phyloP scores from a whole-genome alignment of 371 early-diverging fungal genomes.

The Nematocida sp. region DNA sequence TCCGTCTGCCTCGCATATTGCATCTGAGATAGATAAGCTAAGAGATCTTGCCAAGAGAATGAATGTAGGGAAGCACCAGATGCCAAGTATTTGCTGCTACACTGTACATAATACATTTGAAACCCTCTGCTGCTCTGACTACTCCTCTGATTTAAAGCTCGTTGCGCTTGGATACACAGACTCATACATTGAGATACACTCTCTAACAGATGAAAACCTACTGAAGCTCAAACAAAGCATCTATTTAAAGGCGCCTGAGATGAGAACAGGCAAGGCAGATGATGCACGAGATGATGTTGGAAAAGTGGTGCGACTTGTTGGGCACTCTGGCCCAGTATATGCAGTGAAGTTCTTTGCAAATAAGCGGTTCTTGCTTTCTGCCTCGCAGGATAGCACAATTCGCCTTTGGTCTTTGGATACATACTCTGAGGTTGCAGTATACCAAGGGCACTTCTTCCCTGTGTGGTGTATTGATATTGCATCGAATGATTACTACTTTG shows the following conservation, averaged over 20 bases:
- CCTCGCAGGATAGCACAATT: constrained; percentile 89
- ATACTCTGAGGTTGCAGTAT: constrained; percentile 80
- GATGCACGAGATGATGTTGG: constrained; percentile 68
- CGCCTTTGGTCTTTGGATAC: constrained; percentile 91
- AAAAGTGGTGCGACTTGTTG: constrained; percentile 74
- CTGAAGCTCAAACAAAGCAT: constrained; percentile 66
- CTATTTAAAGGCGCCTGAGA: constrained; percentile 63
- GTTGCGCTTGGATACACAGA: constrained; percentile 70
- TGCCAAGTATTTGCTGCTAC: constrained; percentile 89
- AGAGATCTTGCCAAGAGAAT: constrained; percentile 80
- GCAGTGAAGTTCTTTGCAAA: constrained; percentile 82
- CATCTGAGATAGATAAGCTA: constrained; percentile 72
- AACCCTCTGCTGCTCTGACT: constrained; percentile 67
- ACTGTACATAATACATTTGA: constrained; percentile 92
- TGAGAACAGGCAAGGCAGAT: constrained; percentile 61
- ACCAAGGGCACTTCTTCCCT: constrained; percentile 93
- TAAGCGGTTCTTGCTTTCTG: constrained; percentile 80
- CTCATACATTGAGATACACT: constrained; percentile 69
- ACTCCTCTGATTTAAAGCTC: constrained; percentile 64
- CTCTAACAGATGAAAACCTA: constrained; percentile 67
- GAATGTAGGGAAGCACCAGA: constrained; percentile 74
- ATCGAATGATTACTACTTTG: constrained; percentile 87
- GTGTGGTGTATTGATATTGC: constrained; percentile 89
- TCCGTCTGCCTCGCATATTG: constrained; percentile 62
- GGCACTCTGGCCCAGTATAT: constrained; percentile 92